Evolutionary conservation across 1,139 yeast species (phyloP).

Genomic region (Saccharomyces hybrid): DNA sequence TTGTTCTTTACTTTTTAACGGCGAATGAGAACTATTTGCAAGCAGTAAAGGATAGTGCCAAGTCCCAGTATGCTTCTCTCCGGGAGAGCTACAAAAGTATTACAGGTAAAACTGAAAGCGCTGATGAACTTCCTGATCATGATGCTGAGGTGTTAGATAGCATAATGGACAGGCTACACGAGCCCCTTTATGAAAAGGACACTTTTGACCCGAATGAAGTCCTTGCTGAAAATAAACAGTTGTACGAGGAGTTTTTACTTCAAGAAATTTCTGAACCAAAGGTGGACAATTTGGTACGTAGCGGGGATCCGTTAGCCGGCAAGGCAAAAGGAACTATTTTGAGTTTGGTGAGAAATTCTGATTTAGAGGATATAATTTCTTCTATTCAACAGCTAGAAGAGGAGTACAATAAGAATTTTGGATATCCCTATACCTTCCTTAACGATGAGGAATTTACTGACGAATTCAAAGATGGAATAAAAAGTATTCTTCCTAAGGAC

Average conservation of each 20-base stretch:
- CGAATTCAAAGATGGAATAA: conserved; percentile 42
- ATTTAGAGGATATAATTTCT: conserved; percentile 40
- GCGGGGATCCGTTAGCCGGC: conserved; percentile 18
- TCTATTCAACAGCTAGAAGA: conserved; percentile 56
- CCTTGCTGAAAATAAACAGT: conserved; percentile 33
- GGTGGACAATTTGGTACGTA: conserved; percentile 33
- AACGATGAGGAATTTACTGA: conserved; percentile 63
- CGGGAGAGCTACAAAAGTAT: background rate
- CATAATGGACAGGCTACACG: background rate
- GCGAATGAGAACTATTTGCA: background rate
- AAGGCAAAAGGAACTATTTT: conserved; percentile 66
- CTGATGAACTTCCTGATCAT: background rate
- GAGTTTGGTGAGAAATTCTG: conserved; percentile 63
- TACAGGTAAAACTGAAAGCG: background rate
- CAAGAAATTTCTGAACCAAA: conserved; percentile 42
- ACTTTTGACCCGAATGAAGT: conserved; percentile 25
- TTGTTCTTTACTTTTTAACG: background rate
- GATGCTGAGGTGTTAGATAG: background rate
- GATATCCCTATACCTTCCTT: conserved; percentile 73
- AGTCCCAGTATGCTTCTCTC: background rate
- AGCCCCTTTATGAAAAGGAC: background rate
- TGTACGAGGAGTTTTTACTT: conserved; percentile 33
- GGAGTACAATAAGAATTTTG: conserved; percentile 59
- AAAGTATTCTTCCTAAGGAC: conserved; percentile 33
- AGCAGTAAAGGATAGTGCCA: background rate